These are phyloP conservation scores for Filobasidium wieringae DNA, from an alignment of 768 basidiomycete species.

Conservation along the genomic window DNA sequence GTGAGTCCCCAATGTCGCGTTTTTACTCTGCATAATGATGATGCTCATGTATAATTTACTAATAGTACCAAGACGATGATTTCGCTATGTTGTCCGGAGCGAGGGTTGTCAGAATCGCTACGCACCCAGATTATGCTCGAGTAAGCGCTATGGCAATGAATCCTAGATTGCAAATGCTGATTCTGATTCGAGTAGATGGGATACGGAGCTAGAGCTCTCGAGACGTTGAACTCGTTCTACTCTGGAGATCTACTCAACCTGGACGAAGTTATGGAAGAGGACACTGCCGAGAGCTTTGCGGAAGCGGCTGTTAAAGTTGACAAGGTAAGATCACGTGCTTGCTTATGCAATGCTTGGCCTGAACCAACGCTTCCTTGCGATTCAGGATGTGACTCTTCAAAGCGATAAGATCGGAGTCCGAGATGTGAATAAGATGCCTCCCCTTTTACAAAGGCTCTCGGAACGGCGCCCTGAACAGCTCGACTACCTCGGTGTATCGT, in stretches of 20 bases:
- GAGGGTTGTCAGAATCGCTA: constrained; percentile 80
- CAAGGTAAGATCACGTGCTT: constrained; percentile 14
- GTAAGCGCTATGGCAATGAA: constrained; percentile 44
- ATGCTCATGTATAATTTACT: constrained; percentile 24
- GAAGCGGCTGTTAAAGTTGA: constrained; percentile 41
- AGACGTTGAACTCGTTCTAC: constrained; percentile 79
- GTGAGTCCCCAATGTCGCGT: constrained; percentile 20
- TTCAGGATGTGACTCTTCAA: constrained; percentile 51
- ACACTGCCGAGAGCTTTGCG: constrained; percentile 50
- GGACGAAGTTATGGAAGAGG: constrained; percentile 51
- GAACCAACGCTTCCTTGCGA: neutral
- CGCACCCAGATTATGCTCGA: constrained; percentile 86
- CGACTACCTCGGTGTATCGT: constrained; percentile 93
- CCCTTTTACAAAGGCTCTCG: constrained; percentile 75
- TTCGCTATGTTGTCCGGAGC: constrained; percentile 88
- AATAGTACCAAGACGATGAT: constrained; percentile 90
- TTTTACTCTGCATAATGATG: neutral
- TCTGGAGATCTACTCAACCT: constrained; percentile 83
- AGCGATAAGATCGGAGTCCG: constrained; percentile 66
- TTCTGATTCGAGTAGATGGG: constrained; percentile 85
- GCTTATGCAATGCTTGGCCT: neutral
- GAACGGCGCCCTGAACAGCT: constrained; percentile 80
- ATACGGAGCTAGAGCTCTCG: constrained; percentile 78
- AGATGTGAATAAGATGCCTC: constrained; percentile 68
- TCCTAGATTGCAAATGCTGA: neutral